A percentile compares a stretch with the other conserved stretches of the same genome.
phyloP scores from a whole-genome alignment of 2,329 filamentous ascomycete species.

The Neopestalotiopsis rosae region DNA sequence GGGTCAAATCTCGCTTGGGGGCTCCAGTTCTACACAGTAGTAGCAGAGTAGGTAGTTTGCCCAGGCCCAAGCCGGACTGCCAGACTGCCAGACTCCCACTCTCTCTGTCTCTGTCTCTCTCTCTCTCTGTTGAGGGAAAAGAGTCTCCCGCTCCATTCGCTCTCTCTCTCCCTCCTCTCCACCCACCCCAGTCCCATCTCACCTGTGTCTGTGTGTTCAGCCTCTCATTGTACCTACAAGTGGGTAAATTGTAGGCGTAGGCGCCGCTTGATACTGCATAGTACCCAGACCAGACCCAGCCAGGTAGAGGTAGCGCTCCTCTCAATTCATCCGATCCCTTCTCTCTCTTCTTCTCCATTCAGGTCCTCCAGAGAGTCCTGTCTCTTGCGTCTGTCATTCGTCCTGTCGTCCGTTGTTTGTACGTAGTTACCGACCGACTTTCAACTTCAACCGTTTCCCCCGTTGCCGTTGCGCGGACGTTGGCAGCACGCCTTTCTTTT shows the following conservation, averaged over 20 bases:
- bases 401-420: slow-evolving; percentile 1
- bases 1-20: slow-evolving; percentile 48
- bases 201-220: slow-evolving; percentile 11
- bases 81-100: slow-evolving; percentile 48
- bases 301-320: neutral
- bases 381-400: slow-evolving; percentile 2
- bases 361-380: neutral
- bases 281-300: neutral
- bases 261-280: neutral
- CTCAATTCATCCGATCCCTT: slow-evolving; percentile 9
- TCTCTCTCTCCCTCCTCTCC: slow-evolving; percentile 24
- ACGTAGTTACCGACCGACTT: slow-evolving; percentile 2
- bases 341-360: slow-evolving; percentile 6
- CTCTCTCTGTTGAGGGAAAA: slow-evolving; percentile 16
- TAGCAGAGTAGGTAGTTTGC: too few relatives aligned
- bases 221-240: slow-evolving; percentile 5
- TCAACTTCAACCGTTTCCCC: slow-evolving; percentile 2
- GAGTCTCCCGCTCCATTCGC: slow-evolving; percentile 26
- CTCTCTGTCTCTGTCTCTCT: neutral
- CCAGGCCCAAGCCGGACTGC: slow-evolving; percentile 43
- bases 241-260: neutral
- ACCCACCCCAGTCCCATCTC: neutral
- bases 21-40: neutral
- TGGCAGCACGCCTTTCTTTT: slow-evolving; percentile 2
- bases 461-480: neutral